Base-by-base conservation (phyloP, 495 filamentous ascomycete species). In the Daldinia loculata region DNA sequence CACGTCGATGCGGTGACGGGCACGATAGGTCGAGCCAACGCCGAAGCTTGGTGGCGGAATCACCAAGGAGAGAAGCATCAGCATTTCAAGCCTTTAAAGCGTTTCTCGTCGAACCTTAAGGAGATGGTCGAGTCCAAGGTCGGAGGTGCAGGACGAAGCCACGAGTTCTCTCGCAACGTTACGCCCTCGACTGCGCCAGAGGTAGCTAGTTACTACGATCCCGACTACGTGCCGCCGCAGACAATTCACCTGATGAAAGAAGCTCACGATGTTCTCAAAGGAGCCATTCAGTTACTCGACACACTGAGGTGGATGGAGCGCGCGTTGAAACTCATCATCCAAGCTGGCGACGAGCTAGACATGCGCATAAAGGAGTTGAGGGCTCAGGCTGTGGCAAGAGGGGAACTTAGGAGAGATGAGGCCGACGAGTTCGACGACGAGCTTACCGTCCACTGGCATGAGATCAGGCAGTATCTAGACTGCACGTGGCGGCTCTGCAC, bases 241-340 rank as follows among this genome's bases (percentile, higher is more conserved):
- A 77, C 75, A 0, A 77, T 75, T 12, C 64, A 77, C 34, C 58
- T 79, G 4, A 79, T 79, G 77, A 79, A 79, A 45, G 74, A 76
- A 45, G 77, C 76, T 0, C 76, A 79, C 34, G 77, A 79, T 14
- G 74, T 76, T 1, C 65, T 79, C 12, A 78, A 77, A 45, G 67
- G 71, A 6, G 71, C 75, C 2, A 76, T 79, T 24, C 72, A 75
- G 43, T 32, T 79, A 15, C 63, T 79, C 7, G 74, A 79, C 24
- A 79, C 77, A 17, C 60, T 79, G 6, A 60, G 72, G 27, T 79
- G 77, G 77, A 79, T 79, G 76, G 77, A 79, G 30, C 75, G 77
- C n/a, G 77, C 76, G 2, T 24, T 78, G 17, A 74, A 74, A 22
- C 56, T 79, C 30, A 66, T 79, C 34, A 68, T 79, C 32, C 71